Evolutionary conservation across 2,329 filamentous ascomycete genomes (phyloP).

Genomic region (Neofusicoccum cordaticola): DNA sequence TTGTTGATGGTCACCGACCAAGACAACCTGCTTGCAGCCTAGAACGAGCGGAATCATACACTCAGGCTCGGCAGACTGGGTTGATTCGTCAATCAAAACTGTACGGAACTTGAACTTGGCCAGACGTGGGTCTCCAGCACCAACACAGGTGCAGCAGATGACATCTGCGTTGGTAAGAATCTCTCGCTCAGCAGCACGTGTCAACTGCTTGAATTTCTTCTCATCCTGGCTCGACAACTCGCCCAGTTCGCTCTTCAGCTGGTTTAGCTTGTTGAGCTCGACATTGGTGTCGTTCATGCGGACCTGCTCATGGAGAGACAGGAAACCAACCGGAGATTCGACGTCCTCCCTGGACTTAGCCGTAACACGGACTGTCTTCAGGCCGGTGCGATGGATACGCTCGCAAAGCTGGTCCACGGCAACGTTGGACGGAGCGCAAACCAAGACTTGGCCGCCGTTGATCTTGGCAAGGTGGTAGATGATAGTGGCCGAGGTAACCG

Average conservation of each 20-base stretch:
- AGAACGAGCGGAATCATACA: conserved; percentile 98
- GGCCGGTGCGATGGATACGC: conserved; percentile 86
- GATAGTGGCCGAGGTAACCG: conserved; percentile 95
- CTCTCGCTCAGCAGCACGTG: conserved; percentile 88
- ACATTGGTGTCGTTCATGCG: conserved; percentile 96
- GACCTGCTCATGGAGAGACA: conserved; percentile 94
- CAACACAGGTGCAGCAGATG: conserved; percentile 97
- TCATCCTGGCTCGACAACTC: conserved; percentile 94
- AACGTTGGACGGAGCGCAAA: conserved; percentile 97
- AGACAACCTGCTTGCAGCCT: conserved; percentile 97
- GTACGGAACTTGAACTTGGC: conserved; percentile 98
- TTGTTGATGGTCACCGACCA: conserved; percentile 97
- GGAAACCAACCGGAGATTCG: conserved; percentile 93
- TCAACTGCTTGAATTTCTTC: conserved; percentile 97
- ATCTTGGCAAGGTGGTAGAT: conserved; percentile 97
- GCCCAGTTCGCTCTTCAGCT: conserved; percentile 86
- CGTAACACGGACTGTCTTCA: conserved; percentile 97
- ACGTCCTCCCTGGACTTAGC: conserved; percentile 98
- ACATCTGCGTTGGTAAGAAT: conserved; percentile 95
- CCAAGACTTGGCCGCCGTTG: conserved; percentile 89
- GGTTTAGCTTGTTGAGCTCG: conserved; percentile 86
- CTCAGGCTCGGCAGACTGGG: conserved; percentile 95
- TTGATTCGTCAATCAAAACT: conserved; percentile 96
- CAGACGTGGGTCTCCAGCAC: conserved; percentile 90
- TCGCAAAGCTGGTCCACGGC: conserved; percentile 98